Percentiles rank a stretch among this genome's conserved stretches.
Conservation (phyloP, 139 green algal genomes). For the Asterochloris erici region DNA sequence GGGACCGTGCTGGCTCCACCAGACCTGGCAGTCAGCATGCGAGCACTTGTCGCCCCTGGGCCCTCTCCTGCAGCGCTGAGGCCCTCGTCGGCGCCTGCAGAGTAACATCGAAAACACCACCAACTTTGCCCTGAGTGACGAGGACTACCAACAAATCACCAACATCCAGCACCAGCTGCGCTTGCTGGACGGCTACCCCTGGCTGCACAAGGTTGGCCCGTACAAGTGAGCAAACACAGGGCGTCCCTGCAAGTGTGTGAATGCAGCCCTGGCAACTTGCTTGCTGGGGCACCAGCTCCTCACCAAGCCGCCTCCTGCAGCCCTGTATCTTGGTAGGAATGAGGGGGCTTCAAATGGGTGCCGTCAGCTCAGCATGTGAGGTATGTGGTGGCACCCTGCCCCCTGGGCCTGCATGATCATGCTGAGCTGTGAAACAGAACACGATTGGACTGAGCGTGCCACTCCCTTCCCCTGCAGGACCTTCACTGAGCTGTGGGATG, state of each 20-base stretch:
- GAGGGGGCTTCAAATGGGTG: too few relatives aligned
- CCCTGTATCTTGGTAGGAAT: not conserved
- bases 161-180: constrained; percentile 14
- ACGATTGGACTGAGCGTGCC: not conserved
- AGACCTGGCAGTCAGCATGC: too few relatives aligned
- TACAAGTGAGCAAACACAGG: constrained; percentile 6
- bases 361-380: too few relatives aligned
- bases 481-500: constrained; percentile 16
- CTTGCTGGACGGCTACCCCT: constrained; percentile 14
- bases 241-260: not conserved
- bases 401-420: too few relatives aligned
- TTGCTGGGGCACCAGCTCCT: not conserved
- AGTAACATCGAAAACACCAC: constrained; percentile 12
- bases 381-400: too few relatives aligned
- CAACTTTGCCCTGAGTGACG: constrained; percentile 4
- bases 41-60: too few relatives aligned
- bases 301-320: not conserved
- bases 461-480: not conserved
- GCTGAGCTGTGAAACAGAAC: too few relatives aligned
- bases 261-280: not conserved
- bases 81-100: not conserved
- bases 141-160: constrained; percentile 7
- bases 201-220: constrained; percentile 11
- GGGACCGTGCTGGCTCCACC: too few relatives aligned
- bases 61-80: too few relatives aligned